phyloP scores from a whole-genome alignment of 1,284 basidiomycete species.

The Spongispora temasekensis region DNA sequence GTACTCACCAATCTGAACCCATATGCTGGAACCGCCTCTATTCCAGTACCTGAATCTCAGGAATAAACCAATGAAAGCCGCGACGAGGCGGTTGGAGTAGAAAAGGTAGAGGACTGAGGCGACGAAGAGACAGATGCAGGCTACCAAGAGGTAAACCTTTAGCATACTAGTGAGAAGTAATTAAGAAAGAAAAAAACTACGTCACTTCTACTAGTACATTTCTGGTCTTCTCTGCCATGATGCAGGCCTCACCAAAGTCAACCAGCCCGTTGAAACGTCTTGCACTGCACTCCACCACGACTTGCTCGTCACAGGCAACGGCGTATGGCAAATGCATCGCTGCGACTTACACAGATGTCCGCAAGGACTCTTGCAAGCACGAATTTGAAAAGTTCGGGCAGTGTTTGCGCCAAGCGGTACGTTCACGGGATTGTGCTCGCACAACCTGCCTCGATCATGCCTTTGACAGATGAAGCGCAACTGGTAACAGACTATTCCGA shows the following conservation, averaged over 20 bases:
- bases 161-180: conserved; percentile 44
- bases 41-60: conserved; percentile 74
- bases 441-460: conserved; percentile 5
- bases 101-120: conserved; percentile 80
- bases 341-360: conserved; percentile 73
- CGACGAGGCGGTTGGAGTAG: conserved; percentile 87
- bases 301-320: conserved; percentile 68
- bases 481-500: conserved; percentile 42
- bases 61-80: conserved; percentile 58
- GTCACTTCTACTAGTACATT: not conserved
- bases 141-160: conserved; percentile 63
- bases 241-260: conserved; percentile 25
- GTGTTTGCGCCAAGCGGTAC: conserved; percentile 71
- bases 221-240: conserved; percentile 9
- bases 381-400: conserved; percentile 78
- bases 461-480: conserved; percentile 64
- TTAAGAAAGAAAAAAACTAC: conserved; percentile 11
- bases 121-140: conserved; percentile 71
- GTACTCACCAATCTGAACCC: conserved; percentile 72
- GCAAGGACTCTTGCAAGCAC: conserved; percentile 72
- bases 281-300: conserved; percentile 67
- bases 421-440: conserved; percentile 21
- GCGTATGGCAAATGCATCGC: conserved; percentile 81
- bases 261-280: conserved; percentile 57
- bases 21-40: conserved; percentile 65